Evolutionary conservation across 768 basidiomycete species (phyloP), one percentile per base, ranked within the genome.

Genomic region (Podaxis sp.): DNA sequence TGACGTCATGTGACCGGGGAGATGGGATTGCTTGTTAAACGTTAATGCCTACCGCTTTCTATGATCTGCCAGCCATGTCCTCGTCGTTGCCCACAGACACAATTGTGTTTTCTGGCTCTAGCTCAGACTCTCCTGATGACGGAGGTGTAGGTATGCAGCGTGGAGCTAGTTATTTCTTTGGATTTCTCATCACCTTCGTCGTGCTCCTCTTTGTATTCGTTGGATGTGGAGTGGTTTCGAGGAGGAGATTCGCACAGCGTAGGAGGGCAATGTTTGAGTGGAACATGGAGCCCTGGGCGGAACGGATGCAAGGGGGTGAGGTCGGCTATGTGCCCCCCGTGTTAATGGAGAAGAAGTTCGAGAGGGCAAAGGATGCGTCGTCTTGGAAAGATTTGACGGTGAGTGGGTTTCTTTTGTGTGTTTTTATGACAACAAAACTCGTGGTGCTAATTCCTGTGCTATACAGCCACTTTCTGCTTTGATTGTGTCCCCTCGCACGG

Each of bases 181-280:
- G 83, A 3, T 83, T 84, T 65, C 78, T 84, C 64, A 78, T 83
- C 68, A 76, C 80, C 24, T 80, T 84, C 66, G 73, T 80, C 62
- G 74, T 77, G 1, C 75, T 84, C 51, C 69, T 86, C 30, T 72
- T 85, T 51, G 69, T 86, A 53, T 84, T 86, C 58, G 72, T 84
- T 8, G 80, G 76, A 3, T 85, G 83, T 55, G 83, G 82, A 7
- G 66, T 86, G 15, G 74, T 79, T 53, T 78, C 83, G 17, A 75
- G 84, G 63, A 72, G 82, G 51, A 70, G 83, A 55, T 64, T 73
- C 24, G 54, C 69, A 30, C 65, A 74, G 42, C 69, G 76, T 36
- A 67, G 76, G n/a, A 68, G 67, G 40, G 61, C 59, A 7, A 57
- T 66, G 38, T 48, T 69, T 53, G 64, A 67, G 8, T 65, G n/a